Evolutionary conservation across 1,284 basidiomycete genomes (phyloP).

Genomic region (Microbotryum scabiosae): DNA sequence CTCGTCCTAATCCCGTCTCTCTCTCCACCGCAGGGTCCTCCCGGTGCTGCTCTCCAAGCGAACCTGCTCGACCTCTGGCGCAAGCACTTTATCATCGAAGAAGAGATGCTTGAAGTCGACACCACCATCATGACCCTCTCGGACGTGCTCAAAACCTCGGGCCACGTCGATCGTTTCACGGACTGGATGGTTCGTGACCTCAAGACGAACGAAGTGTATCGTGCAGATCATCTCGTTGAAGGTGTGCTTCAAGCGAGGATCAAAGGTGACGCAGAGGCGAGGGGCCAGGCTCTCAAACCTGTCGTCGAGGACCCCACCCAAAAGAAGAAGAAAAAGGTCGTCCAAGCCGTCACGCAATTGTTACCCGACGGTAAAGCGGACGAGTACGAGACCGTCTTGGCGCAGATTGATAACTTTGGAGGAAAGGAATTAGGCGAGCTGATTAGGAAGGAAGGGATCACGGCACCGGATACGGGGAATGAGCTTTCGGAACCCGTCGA

Average conservation of each 20-base stretch:
- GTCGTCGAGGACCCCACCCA: slow-evolving; percentile 55
- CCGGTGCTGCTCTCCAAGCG: slow-evolving; percentile 88
- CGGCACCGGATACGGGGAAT: slow-evolving; percentile 87
- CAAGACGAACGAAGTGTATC: slow-evolving; percentile 89
- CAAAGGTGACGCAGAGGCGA: slow-evolving; percentile 86
- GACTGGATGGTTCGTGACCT: slow-evolving; percentile 99
- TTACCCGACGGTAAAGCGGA: slow-evolving; percentile 65
- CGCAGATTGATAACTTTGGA: slow-evolving; percentile 93
- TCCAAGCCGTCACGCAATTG: slow-evolving; percentile 66
- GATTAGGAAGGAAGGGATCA: slow-evolving; percentile 71
- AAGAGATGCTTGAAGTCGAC: slow-evolving; percentile 98
- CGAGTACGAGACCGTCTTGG: slow-evolving; percentile 75
- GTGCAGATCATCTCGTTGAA: slow-evolving; percentile 95
- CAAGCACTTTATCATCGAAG: slow-evolving; percentile 96
- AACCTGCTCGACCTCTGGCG: slow-evolving; percentile 97
- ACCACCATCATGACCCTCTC: slow-evolving; percentile 96
- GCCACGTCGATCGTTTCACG: slow-evolving; percentile 95
- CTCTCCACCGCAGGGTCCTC: slow-evolving; percentile 36
- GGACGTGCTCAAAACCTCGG: slow-evolving; percentile 92
- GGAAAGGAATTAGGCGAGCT: slow-evolving; percentile 83
- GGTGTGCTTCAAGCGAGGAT: slow-evolving; percentile 82
- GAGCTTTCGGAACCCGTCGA: slow-evolving; percentile 84
- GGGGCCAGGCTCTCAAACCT: slow-evolving; percentile 36
- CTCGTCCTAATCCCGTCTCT: neutral
- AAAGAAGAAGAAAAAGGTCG: slow-evolving; percentile 75